Base-by-base conservation (phyloP, 441 rosid genomes). In the Pelargonium citronellum region DNA sequence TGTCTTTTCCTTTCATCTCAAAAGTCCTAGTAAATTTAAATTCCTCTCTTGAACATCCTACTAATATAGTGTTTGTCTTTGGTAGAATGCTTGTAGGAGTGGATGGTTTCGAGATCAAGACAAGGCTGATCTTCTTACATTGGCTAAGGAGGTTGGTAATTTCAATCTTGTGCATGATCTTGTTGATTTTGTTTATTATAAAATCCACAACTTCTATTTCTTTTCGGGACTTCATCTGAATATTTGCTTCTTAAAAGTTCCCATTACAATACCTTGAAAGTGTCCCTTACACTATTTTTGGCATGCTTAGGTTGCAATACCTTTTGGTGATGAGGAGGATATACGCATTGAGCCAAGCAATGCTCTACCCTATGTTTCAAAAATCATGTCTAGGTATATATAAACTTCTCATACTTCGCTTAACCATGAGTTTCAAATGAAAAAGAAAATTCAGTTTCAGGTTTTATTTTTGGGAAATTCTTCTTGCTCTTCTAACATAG, bases 61-160 rank as follows among this genome's bases (percentile, higher is more conserved):
- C 3, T 9, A 16, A 57, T 57, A 57, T 57, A 17, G 5, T 57
- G 62, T 57, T 57, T 57, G 62, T 57, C 62, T 57, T 57, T 17
- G 62, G 4, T 57, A 57, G 62, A 57, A 57, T 57, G 62, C 62
- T 57, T 57, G 62, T 57, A 57, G 62, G 27, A 57, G 62, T 57
- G 24, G 24, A 7, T 57, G 62, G 62, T 57, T 57, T 19, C 62
- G 12, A 57, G 62, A 57, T 17, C 17, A 57, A 17, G 62, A 57
- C 62, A 17, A 7, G 62, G 24, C 24, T 10, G 62, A 57, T 57
- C 62, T 57, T 57, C 62, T 57, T 57, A 57, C 27, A 17, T 57
- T 57, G 10, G 62, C 62, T 17, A 57, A 57, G 62, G 62, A 57
- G 62, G 62, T 57, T 57, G 22, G 62, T 57, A 57, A 57, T 17